These are phyloP conservation scores for Beauveria bassiana DNA, from an alignment of 2,329 filamentous ascomycete genomes.

Conservation along the genomic window DNA sequence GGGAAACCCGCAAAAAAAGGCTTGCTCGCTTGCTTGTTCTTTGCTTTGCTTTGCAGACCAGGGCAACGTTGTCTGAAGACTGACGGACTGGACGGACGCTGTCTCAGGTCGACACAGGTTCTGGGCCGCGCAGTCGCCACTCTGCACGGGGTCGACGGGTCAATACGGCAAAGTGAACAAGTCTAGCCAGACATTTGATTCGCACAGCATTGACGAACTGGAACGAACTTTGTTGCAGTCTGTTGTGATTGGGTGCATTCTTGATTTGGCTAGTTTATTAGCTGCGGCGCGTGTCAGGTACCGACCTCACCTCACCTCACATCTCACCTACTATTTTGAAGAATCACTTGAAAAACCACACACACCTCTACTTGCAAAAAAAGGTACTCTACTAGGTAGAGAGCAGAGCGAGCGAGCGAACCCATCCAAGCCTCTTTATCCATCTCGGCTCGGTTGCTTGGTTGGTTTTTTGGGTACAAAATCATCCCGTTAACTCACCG, in stretches of 20 bases:
- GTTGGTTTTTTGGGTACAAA: background rate
- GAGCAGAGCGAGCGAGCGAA: background rate
- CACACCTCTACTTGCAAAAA: no score
- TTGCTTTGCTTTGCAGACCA: background rate
- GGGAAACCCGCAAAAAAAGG: no score
- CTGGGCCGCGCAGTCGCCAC: conserved; percentile 6
- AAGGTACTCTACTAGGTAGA: no score
- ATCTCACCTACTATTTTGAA: background rate
- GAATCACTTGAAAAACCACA: background rate
- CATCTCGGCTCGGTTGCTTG: no score
- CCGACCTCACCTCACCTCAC: background rate
- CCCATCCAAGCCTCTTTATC: background rate
- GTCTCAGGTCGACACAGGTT: conserved; percentile 1
- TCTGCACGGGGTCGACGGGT: conserved; percentile 1
- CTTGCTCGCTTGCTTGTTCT: no score
- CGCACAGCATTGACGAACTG: background rate
- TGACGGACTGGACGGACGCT: background rate
- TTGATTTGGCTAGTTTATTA: background rate
- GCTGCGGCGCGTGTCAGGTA: background rate
- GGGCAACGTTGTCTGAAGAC: background rate
- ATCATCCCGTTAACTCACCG: background rate
- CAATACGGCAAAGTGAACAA: background rate
- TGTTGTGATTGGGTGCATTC: background rate
- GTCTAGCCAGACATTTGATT: background rate
- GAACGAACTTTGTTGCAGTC: background rate